A percentile compares a stretch with the other conserved stretches of the same genome.
Conservation (phyloP, 179 eudicot species). For the Monotropa hypopitys region DNA sequence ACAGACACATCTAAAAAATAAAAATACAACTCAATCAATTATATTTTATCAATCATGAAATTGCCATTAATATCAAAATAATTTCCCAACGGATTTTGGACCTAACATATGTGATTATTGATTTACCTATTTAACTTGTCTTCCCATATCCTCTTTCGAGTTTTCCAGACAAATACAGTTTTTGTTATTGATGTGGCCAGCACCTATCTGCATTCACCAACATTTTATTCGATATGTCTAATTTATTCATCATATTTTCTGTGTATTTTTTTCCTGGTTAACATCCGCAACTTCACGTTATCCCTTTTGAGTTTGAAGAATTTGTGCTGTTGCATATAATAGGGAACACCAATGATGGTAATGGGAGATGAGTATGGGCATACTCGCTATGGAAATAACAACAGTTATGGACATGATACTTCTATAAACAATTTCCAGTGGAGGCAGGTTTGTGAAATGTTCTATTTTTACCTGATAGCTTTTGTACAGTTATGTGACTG, state of each 20-base stretch:
- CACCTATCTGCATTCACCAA: background rate
- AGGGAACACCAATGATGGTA: constrained; percentile 99
- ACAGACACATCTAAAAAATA: too few relatives aligned
- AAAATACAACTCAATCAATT: too few relatives aligned
- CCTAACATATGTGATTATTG: background rate
- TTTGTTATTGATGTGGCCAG: background rate
- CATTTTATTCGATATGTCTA: background rate
- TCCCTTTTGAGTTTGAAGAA: background rate
- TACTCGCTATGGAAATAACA: constrained; percentile 92
- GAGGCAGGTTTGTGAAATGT: constrained; percentile 47
- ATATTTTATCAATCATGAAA: too few relatives aligned
- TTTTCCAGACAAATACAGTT: background rate
- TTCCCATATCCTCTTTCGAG: background rate
- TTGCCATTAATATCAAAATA: too few relatives aligned
- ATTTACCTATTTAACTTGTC: background rate
- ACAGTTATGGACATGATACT: constrained; percentile 91
- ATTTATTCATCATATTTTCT: background rate
- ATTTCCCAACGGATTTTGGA: too few relatives aligned
- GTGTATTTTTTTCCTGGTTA: background rate
- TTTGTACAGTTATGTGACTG: background rate
- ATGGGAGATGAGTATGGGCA: constrained; percentile 99
- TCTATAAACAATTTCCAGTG: constrained; percentile 87
- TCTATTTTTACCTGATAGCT: background rate
- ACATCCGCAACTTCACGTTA: background rate
- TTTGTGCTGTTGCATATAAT: background rate